Evolutionary conservation across 1,284 basidiomycete species (phyloP).

Genomic region (Bondarzewia mesenterica): DNA sequence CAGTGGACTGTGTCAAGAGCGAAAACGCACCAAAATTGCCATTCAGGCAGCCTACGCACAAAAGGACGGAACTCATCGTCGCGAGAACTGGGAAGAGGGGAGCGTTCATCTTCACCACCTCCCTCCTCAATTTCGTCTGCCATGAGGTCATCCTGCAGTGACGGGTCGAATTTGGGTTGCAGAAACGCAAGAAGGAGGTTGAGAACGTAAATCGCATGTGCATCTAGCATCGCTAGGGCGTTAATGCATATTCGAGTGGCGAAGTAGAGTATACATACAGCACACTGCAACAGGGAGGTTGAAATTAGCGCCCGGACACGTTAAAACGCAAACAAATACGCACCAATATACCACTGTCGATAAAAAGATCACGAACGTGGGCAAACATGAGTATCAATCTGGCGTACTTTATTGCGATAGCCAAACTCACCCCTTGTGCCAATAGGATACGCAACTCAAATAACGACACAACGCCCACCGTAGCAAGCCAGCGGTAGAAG

Average conservation of each 20-base stretch:
- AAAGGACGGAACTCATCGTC: constrained; percentile 96
- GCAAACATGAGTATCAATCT: no score
- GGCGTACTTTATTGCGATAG: no score
- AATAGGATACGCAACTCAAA: constrained; percentile 88
- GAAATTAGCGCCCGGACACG: not conserved
- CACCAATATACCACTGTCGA: constrained; percentile 86
- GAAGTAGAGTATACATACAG: constrained; percentile 40
- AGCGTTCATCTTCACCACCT: constrained; percentile 34
- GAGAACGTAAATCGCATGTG: constrained; percentile 86
- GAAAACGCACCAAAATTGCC: constrained; percentile 84
- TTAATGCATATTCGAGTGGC: not conserved
- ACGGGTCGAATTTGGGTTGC: constrained; percentile 94
- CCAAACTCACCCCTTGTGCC: constrained; percentile 75
- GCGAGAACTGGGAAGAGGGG: constrained; percentile 48
- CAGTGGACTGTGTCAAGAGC: no score
- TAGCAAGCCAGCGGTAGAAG: constrained; percentile 84
- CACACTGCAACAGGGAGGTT: constrained; percentile 37
- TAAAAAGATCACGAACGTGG: no score
- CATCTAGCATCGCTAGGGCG: constrained; percentile 39
- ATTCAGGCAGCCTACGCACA: constrained; percentile 91
- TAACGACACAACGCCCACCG: constrained; percentile 62
- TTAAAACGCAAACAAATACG: constrained; percentile 13
- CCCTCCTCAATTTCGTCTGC: constrained; percentile 96
- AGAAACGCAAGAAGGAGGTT: constrained; percentile 87
- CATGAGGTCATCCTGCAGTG: constrained; percentile 85